Evolutionary conservation across 495 filamentous ascomycete species (phyloP).

Genomic region (Tetracladium setigerum): DNA sequence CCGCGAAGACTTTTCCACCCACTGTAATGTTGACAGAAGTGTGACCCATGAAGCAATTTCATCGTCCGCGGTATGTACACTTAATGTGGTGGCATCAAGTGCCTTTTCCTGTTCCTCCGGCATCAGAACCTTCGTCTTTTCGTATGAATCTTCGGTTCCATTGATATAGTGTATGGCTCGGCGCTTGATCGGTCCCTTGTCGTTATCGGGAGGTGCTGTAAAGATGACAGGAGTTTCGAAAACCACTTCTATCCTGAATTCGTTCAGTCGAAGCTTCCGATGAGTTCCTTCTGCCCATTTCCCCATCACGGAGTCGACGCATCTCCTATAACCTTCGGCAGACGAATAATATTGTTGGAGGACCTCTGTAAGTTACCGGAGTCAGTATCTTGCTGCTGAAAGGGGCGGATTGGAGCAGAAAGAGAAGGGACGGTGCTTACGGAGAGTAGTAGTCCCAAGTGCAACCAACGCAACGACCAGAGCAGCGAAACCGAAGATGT

Average conservation of each 20-base stretch:
- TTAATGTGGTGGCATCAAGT: slow-evolving; percentile 19
- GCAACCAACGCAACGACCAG: slow-evolving; percentile 20
- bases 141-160: slow-evolving; percentile 29
- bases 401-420: too few relatives aligned
- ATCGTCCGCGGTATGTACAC: slow-evolving; percentile 38
- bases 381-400: too few relatives aligned
- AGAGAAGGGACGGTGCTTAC: background rate
- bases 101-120: slow-evolving; percentile 11
- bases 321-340: slow-evolving; percentile 22
- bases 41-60: slow-evolving; percentile 39
- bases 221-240: slow-evolving; percentile 44
- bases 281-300: slow-evolving; percentile 33
- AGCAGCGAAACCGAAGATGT: slow-evolving; percentile 15
- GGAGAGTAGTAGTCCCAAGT: slow-evolving; percentile 17
- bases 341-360: slow-evolving; percentile 21
- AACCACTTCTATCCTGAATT: slow-evolving; percentile 42
- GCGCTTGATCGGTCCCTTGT: slow-evolving; percentile 27
- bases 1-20: slow-evolving; percentile 33
- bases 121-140: slow-evolving; percentile 24
- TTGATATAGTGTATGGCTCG: slow-evolving; percentile 30
- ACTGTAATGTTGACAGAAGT: slow-evolving; percentile 34
- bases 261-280: slow-evolving; percentile 28
- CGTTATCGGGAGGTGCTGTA: slow-evolving; percentile 33
- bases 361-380: background rate
- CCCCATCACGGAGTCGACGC: slow-evolving; percentile 30